Evolutionary conservation across 352 stramenopile genomes (phyloP), one percentile per base, ranked within the genome.

Genomic region (Globisporangium uncinulatum): DNA sequence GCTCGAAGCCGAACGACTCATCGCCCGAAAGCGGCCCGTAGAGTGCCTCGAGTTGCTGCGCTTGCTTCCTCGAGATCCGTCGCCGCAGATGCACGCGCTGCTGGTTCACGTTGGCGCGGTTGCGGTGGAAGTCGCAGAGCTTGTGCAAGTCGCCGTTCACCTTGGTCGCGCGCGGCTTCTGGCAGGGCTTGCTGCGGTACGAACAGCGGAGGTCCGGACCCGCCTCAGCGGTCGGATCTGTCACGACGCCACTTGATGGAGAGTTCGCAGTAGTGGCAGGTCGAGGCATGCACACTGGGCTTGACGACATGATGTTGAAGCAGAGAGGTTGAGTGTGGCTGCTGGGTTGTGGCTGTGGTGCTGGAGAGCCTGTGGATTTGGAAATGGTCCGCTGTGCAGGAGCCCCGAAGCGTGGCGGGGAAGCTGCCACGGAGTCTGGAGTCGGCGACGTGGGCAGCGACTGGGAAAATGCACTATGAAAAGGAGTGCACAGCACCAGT

Each of bases 41-140:
- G 7, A 56, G 56, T 4, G n/a, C 39, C 37, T 62, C 49, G 29
- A 56, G 49, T 29, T 56, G 56, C 47, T 56, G 48, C 37, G 49
- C 47, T 41, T 63, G 57, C 31, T 58, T 54, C 42, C 50, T 54
- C 3, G 51, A 54, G 42, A 63, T 63, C 14, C 57, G 57, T 2
- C 63, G 61, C 19, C 65, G 65, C 62, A 73, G 52, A 43, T 73
- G 61, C 65, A 71, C 65, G n/a, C 69, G 69, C 20, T 63, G 66
- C 56, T 81, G 71, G 60, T 75, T 76, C 47, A 68, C 63, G 60
- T 81, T 81, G 13, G 70, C 69, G 44, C 75, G 73, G 20, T 65
- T 58, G 14, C 71, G 71, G 51, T 81, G 71, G 36, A 70, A 66
- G 19, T 70, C 58, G 19, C 71, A 81, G 44, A 81, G 69, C 48